These are phyloP conservation scores for Helichrysum umbraculigerum DNA, from an alignment of 129 eudicot species.

Conservation along the genomic window DNA sequence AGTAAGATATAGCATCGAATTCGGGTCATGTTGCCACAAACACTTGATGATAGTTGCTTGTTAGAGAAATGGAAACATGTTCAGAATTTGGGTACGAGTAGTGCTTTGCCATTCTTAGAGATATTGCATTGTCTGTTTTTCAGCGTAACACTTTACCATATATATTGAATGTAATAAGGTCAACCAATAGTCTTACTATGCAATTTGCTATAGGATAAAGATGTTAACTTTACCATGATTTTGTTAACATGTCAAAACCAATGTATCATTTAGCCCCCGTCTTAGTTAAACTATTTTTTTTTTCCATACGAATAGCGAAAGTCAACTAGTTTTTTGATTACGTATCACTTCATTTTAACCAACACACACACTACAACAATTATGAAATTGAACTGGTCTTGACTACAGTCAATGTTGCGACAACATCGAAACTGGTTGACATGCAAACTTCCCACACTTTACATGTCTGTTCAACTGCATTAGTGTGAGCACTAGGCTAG, in stretches of 20 bases:
- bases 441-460: no score
- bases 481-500: no score
- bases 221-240: neutral
- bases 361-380: no score
- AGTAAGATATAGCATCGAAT: conserved; percentile 7
- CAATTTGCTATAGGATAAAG: neutral
- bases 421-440: no score
- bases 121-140: neutral
- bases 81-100: neutral
- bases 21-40: neutral
- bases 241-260: neutral
- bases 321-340: no score
- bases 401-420: no score
- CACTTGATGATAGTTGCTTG: neutral
- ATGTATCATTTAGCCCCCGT: no score
- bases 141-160: neutral
- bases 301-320: no score
- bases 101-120: neutral
- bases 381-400: no score
- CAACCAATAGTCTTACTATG: neutral
- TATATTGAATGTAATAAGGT: neutral
- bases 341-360: no score
- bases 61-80: neutral
- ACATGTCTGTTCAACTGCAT: no score
- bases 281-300: no score